Evolutionary conservation across 169 alveolate genomes (phyloP), one percentile per base, ranked within the genome.

Genomic region (Plasmodium relictum): DNA sequence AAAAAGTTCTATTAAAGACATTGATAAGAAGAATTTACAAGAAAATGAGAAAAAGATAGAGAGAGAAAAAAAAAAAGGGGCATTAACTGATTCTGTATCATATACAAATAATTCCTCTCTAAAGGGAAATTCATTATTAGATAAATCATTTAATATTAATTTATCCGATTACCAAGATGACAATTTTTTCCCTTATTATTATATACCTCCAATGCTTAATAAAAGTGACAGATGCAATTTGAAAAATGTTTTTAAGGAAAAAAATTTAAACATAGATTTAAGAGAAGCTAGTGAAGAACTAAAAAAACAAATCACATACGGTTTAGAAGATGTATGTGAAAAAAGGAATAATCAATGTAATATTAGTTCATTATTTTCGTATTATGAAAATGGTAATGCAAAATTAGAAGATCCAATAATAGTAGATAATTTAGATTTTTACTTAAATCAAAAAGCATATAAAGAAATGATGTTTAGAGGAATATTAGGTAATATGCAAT

Each of bases 311-410:
- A 39, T 80, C 20, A 80, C 73, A 0, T 80, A 45, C 45, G 10
- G 56, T 8, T 41, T 80, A 10, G 73, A 68, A 37, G 90, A 80
- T 48, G 37, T 80, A 31, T 80, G 90, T 45, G 85, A 68, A 24
- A 50, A 80, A 18, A 80, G 39, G 10, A 66, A 68, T 31, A 44
- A 54, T 37, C 66, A 66, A 12, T 80, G 90, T 31, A 54, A 68
- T 41, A 31, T 41, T 3, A 65, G 83, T 31, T 80, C 90, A 3
- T 7, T 80, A 14, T 80, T 80, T 68, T 56, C 54, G 4, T 80
- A 80, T 31, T 80, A 80, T 42, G 90, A 80, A 9, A 66, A 66
- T 2, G 83, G 83, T 0, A 80, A 80, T 80, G 90, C 85, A 5
- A 66, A 80, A 16, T 20, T 66, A 16, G 85, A 69, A 26, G 22